These are phyloP conservation scores for Hanseniaspora clermontiae DNA, from an alignment of 805 yeast genomes.

Conservation along the genomic window DNA sequence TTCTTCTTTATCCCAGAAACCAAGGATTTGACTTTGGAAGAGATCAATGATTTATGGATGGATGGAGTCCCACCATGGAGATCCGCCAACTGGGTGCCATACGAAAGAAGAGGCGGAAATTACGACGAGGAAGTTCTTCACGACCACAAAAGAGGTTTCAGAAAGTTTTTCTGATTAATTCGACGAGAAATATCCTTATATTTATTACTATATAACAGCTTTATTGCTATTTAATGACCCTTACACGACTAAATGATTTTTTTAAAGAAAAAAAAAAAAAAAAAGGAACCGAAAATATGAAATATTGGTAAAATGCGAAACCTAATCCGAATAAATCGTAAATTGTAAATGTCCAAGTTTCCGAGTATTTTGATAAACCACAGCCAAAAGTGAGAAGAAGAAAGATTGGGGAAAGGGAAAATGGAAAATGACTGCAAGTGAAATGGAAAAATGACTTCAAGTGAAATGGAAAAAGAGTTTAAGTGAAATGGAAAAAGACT, in stretches of 20 bases:
- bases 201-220: background rate
- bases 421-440: no score
- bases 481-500: no score
- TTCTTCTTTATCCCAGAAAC: constrained; percentile 63
- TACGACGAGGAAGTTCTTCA: constrained; percentile 1
- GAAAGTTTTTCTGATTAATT: constrained; percentile 5
- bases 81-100: constrained; percentile 40
- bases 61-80: constrained; percentile 32
- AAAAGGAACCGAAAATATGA: no score
- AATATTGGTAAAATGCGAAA: no score
- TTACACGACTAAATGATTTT: no score
- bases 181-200: background rate
- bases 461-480: no score
- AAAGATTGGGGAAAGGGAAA: no score
- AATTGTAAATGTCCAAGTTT: no score
- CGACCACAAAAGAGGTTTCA: constrained; percentile 14
- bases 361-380: no score
- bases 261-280: no score
- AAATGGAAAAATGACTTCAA: no score
- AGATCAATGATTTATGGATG: constrained; percentile 52
- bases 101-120: constrained; percentile 17
- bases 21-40: constrained; percentile 66
- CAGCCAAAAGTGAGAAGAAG: no score
- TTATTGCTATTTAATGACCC: background rate
- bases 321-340: background rate